Conservation (phyloP, 805 yeast species). For the Yamadazyma insecticola region DNA sequence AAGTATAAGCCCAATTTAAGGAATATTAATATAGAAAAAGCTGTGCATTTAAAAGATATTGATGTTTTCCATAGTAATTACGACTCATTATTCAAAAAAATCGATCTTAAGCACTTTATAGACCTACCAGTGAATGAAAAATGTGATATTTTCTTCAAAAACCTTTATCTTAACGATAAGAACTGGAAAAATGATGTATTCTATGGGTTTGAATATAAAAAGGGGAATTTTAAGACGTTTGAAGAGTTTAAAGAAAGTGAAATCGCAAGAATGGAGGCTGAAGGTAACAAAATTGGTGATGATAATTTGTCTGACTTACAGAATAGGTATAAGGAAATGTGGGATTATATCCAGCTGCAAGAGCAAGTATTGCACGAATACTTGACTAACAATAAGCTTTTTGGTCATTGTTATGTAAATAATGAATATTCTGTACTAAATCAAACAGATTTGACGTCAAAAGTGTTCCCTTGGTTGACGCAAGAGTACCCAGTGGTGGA, state of each 20-base stretch:
- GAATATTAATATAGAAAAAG: neutral
- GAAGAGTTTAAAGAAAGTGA: conserved; percentile 9
- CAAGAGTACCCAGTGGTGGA: conserved; percentile 15
- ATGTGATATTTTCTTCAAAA: conserved; percentile 21
- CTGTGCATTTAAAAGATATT: conserved; percentile 1
- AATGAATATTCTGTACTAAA: conserved; percentile 2
- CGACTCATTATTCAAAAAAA: conserved; percentile 6
- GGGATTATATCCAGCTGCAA: conserved; percentile 15
- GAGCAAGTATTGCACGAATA: conserved; percentile 21
- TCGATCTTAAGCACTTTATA: conserved; percentile 4
- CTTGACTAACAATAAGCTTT: conserved; percentile 19
- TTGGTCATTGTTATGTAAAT: conserved; percentile 19
- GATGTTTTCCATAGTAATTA: conserved; percentile 6
- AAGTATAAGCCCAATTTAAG: too few relatives aligned
- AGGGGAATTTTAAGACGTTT: conserved; percentile 9
- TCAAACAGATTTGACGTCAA: conserved; percentile 10
- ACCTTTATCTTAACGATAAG: conserved; percentile 6
- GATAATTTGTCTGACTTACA: conserved; percentile 2
- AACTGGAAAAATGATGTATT: conserved; percentile 16
- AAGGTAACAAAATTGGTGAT: conserved; percentile 2
- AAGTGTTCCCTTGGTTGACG: conserved; percentile 22
- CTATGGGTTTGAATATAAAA: conserved; percentile 11
- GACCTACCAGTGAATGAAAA: conserved; percentile 10
- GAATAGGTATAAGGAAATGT: conserved; percentile 7
- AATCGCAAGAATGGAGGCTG: conserved; percentile 2